Conservation (phyloP, 805 yeast genomes). For the Ogataea methylovora region DNA sequence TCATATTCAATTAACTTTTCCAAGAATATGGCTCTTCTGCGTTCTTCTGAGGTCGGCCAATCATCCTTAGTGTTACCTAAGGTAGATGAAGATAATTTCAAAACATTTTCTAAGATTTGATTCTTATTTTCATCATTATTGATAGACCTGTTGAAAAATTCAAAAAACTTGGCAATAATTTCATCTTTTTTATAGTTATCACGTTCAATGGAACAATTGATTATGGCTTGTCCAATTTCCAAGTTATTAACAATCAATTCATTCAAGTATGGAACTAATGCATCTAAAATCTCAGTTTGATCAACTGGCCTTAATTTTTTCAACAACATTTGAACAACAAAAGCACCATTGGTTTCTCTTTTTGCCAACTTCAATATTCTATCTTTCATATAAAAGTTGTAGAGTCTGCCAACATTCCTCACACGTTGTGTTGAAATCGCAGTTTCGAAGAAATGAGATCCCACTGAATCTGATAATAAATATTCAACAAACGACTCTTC, state of each 20-base stretch:
- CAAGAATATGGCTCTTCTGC: slow-evolving; percentile 68
- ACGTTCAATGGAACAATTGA: slow-evolving; percentile 56
- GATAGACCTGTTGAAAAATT: slow-evolving; percentile 28
- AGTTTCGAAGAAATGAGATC: slow-evolving; percentile 83
- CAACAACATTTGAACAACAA: slow-evolving; percentile 66
- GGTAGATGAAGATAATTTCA: slow-evolving; percentile 61
- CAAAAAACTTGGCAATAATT: slow-evolving; percentile 41
- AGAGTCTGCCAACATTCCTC: slow-evolving; percentile 65
- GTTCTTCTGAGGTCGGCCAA: slow-evolving; percentile 89
- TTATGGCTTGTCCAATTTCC: slow-evolving; percentile 59
- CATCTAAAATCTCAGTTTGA: slow-evolving; percentile 54
- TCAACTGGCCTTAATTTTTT: slow-evolving; percentile 56
- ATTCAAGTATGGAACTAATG: slow-evolving; percentile 58
- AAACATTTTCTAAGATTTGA: slow-evolving; percentile 60
- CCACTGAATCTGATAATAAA: slow-evolving; percentile 80
- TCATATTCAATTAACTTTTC: slow-evolving; percentile 71
- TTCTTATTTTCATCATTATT: slow-evolving; percentile 24
- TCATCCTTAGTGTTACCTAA: slow-evolving; percentile 77
- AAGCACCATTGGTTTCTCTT: slow-evolving; percentile 80
- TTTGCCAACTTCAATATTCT: slow-evolving; percentile 67
- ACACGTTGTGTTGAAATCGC: slow-evolving; percentile 58
- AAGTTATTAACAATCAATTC: slow-evolving; percentile 57
- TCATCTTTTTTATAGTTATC: slow-evolving; percentile 53
- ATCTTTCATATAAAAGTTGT: slow-evolving; percentile 62
- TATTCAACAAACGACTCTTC: slow-evolving; percentile 82